Conservation (phyloP, 306 rosid genomes). For the Delonix regia region DNA sequence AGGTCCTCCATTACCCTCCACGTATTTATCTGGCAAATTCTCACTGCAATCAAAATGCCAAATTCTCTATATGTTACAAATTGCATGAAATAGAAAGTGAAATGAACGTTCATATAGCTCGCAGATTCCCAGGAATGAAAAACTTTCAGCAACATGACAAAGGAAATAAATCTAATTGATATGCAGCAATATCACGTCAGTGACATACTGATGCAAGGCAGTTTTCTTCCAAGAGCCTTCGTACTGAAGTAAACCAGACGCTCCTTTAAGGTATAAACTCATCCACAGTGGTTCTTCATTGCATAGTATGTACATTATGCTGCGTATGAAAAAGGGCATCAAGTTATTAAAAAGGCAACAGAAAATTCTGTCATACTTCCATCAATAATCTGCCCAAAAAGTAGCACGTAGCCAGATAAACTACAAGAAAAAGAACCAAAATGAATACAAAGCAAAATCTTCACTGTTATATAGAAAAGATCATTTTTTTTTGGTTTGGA, state of each 20-base stretch:
- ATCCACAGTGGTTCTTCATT: conserved; percentile 95
- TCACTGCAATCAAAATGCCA: conserved; percentile 59
- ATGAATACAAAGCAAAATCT: neutral
- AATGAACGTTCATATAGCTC: neutral
- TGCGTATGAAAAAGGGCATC: conserved; percentile 34
- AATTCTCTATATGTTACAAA: conserved; percentile 8
- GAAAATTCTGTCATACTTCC: neutral
- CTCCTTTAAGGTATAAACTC: conserved; percentile 66
- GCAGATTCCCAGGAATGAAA: neutral
- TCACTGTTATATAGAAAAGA: neutral
- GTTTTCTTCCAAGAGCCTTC: conserved; percentile 95
- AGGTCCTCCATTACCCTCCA: conserved; percentile 45
- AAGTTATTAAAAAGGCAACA: neutral
- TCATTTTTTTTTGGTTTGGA: neutral
- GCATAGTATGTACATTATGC: conserved; percentile 88
- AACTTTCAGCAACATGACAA: neutral
- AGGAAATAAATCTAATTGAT: neutral
- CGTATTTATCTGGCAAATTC: conserved; percentile 47
- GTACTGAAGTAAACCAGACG: conserved; percentile 71
- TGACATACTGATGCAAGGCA: conserved; percentile 66
- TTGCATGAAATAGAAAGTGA: conserved; percentile 6
- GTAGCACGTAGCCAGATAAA: neutral
- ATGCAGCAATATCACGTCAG: neutral
- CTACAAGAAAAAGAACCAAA: neutral
- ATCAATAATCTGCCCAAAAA: neutral